Percentiles rank a stretch among this genome's conserved stretches.
phyloP scores from a whole-genome alignment of 2,329 filamentous ascomycete genomes.

The Phyllosticta citriasiana region DNA sequence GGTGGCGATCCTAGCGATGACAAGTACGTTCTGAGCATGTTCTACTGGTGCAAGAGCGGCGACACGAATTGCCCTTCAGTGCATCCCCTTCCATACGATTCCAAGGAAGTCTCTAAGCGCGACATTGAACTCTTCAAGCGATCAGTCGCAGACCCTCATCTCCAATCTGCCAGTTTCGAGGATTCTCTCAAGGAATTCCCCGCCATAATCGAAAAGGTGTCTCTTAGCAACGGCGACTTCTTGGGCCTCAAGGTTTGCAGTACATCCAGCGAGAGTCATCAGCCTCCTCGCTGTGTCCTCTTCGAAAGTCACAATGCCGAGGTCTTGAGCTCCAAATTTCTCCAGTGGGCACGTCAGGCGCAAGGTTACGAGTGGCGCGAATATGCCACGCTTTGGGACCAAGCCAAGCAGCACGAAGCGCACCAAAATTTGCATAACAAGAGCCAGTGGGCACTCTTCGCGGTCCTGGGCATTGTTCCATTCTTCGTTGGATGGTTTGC shows the following conservation, averaged over 20 bases:
- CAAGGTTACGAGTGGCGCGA: neutral
- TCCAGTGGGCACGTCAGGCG: neutral
- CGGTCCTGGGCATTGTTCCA: neutral
- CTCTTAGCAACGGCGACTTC: neutral
- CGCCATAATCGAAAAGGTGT: neutral
- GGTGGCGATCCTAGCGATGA: neutral
- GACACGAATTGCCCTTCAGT: neutral
- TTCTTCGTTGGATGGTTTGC: neutral
- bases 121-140: neutral
- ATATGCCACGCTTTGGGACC: neutral
- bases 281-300: neutral
- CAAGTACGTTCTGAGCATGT: neutral
- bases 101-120: neutral
- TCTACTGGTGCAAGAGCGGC: neutral
- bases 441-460: neutral
- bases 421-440: neutral
- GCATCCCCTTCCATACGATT: neutral
- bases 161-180: neutral
- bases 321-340: neutral
- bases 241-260: neutral
- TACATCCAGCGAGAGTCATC: neutral
- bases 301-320: neutral
- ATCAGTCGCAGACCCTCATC: neutral
- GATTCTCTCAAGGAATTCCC: neutral
- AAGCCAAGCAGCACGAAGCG: neutral